Base-by-base conservation (phyloP, 139 green algal species). In the Closterium sp. region DNA sequence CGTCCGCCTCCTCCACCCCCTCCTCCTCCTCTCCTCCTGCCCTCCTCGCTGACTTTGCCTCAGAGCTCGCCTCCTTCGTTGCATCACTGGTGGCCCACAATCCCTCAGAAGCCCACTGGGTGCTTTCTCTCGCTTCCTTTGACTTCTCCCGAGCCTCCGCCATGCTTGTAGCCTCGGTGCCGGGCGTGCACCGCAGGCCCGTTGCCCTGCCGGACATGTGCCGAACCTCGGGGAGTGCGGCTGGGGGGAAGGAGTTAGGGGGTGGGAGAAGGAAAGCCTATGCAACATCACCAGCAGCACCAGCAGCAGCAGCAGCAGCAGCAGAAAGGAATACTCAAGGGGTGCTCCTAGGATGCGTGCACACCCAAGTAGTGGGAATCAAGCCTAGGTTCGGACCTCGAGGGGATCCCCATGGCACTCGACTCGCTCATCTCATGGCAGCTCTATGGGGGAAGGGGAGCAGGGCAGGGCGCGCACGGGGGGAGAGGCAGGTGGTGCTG, bases 51-150 rank as follows among this genome's bases (percentile, higher is more conserved):
- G 86, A 89, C 28, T 89, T 89, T 23, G 38, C 36, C 16, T 32
- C 86, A 55, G 86, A 89, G 38, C 86, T 89, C 0, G 86, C 86
- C 21, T 32, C 86, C 23, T 89, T 89, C 86, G 28, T 89, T 12
- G 35, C 86, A 16, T 23, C n/a, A 1, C n/a, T 89, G 5, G 31
- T 35, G n/a, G 86, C 86, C 86, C 30, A 89, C 38, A 33, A 12
- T 6, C 30, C 86, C n/a, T 33, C 86, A 19, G 30, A 89, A 23
- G 35, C 86, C 36, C 86, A 35, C 38, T 89, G 86, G 86, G 86
- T 89, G 35, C 30, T 89, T 9, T 33, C 30, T 12, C 38, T 89
- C 30, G 38, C 38, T 9, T 33, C n/a, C n/a, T 89, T 55, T 35
- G 86, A 89, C 31, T 89, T 33, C 30, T 89, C 86, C 30, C 28